A percentile compares a stretch with the other conserved stretches of the same genome.
Conservation (phyloP, 768 basidiomycete genomes). For the Grammothele lineata region DNA sequence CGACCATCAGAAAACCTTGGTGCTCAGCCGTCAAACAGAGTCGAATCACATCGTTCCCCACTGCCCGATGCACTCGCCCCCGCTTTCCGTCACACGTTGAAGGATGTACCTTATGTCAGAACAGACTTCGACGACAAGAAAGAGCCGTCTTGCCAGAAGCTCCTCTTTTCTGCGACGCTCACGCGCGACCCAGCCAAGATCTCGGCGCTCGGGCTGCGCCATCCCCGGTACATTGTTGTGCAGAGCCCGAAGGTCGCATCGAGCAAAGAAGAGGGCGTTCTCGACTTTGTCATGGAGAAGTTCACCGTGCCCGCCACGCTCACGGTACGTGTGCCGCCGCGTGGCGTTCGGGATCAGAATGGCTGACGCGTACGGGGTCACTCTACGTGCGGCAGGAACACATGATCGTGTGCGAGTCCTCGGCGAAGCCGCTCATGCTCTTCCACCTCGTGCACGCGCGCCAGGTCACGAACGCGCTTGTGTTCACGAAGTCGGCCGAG, state of each 20-base stretch:
- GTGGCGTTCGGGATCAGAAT: no score
- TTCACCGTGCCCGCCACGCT: conserved; percentile 81
- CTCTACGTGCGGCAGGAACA: conserved; percentile 73
- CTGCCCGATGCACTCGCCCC: conserved; percentile 61
- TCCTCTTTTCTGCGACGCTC: conserved; percentile 94
- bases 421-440: conserved; percentile 83
- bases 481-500: conserved; percentile 97
- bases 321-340: conserved; percentile 49
- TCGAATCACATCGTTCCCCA: conserved; percentile 5
- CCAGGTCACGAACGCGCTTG: conserved; percentile 64
- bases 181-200: conserved; percentile 94
- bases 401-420: conserved; percentile 75
- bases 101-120: conserved; percentile 35
- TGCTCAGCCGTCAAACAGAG: background rate
- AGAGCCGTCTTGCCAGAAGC: conserved; percentile 79
- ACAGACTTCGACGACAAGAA: conserved; percentile 55
- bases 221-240: conserved; percentile 88
- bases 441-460: conserved; percentile 76
- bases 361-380: no score
- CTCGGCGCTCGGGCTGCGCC: conserved; percentile 67
- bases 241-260: conserved; percentile 41
- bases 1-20: conserved; percentile 31
- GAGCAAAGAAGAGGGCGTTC: conserved; percentile 31
- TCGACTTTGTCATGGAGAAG: conserved; percentile 64
- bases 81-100: conserved; percentile 42